Base-by-base conservation (phyloP, 352 stramenopile species). In the Globisporangium camurandrum region DNA sequence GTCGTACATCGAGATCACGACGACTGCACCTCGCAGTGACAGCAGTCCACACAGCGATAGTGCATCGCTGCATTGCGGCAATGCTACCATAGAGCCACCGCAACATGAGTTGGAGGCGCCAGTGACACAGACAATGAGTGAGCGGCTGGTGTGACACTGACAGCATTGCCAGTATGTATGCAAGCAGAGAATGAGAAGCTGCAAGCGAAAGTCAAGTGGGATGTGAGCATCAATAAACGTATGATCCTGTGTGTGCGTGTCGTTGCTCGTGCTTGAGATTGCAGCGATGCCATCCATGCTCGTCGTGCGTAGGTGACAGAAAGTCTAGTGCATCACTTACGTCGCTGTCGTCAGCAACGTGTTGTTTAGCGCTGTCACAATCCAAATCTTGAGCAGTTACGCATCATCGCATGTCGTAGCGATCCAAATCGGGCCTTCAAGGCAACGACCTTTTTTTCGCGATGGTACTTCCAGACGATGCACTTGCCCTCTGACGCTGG, bases 1-100 rank as follows among this genome's bases (percentile, higher is more conserved):
- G 31, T 92, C 80, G 10, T 84, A 55, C 49, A 64, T 93, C 42
- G 80, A 89, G 56, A 88, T 93, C 37, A 95, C 57, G 7, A 5
- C 30, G 11, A 34, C 6, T 34, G 30, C 30, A 11, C 30, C 6
- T 39, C 33, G 33, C 33, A n/a, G 19, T 17, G 33, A 16, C 11
- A 39, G 33, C 33, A n/a, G 12, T 14, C 30, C 14, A 5, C 30
- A 34, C 30, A 34, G 30, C 14, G 30, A 34, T 12, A 34, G 8
- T 34, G 30, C 30, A 34, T 12, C 30, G 14, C 8, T 12, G 26
- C n/a, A n/a, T n/a, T n/a, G n/a, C n/a, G n/a, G n/a, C n/a, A n/a
- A n/a, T n/a, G n/a, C n/a, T n/a, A n/a, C n/a, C n/a, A 37, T 34
- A 22, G 26, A 20, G 39, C 12, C 26, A 9, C n/a, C 22, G 20